Percentiles rank a stretch among this genome's conserved stretches.
These are phyloP conservation scores for Scheffersomyces titani DNA, from an alignment of 1,139 yeast genomes.

Conservation along the genomic window DNA sequence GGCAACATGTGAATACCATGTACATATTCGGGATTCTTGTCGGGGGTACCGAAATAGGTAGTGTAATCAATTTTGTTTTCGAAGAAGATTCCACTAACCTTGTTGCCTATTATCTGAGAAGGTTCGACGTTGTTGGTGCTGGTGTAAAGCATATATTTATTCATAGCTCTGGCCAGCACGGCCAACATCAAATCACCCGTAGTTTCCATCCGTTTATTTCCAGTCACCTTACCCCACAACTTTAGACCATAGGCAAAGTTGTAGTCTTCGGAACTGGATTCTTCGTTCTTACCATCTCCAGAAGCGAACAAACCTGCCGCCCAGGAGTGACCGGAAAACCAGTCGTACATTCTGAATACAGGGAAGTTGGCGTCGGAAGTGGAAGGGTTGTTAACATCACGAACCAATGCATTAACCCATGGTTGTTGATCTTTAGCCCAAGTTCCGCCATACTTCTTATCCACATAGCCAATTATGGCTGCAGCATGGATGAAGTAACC, in stretches of 20 bases:
- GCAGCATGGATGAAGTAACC: conserved; percentile 80
- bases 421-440: conserved; percentile 67
- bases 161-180: conserved; percentile 61
- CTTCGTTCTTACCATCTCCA: conserved; percentile 80
- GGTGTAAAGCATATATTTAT: conserved; percentile 58
- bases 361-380: conserved; percentile 66
- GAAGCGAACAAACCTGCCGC: conserved; percentile 71
- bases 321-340: conserved; percentile 86
- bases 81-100: conserved; percentile 73
- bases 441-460: conserved; percentile 56
- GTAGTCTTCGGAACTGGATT: conserved; percentile 79
- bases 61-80: conserved; percentile 93
- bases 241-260: conserved; percentile 82
- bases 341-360: conserved; percentile 76
- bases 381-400: conserved; percentile 81
- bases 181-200: conserved; percentile 77
- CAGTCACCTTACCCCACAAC: conserved; percentile 73
- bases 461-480: conserved; percentile 72
- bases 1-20: conserved; percentile 98
- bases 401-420: conserved; percentile 64
- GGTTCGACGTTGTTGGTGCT: conserved; percentile 66
- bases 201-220: conserved; percentile 71
- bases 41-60: conserved; percentile 70
- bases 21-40: conserved; percentile 64
- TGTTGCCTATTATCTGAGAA: conserved; percentile 54